Evolutionary conservation across 2,329 filamentous ascomycete genomes (phyloP), one percentile per base, ranked within the genome.

Genomic region (Atkinsonella texensis): DNA sequence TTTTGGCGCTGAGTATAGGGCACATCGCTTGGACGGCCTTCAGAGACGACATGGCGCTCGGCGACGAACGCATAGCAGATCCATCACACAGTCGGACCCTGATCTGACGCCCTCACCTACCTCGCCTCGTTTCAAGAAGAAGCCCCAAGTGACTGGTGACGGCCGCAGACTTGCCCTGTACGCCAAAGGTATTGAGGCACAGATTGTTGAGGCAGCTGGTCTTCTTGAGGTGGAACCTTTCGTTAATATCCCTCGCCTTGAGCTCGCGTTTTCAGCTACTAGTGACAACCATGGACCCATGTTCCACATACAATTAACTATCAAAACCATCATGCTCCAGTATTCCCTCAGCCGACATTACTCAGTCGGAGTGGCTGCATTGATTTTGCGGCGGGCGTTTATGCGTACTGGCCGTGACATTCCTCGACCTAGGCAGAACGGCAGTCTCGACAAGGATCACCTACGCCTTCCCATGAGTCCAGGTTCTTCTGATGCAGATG

Each of bases 301-400:
- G 6, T 87, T 96, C 62, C 89, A 97, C 62, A 70, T 97, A 43
- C 89, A 94, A 58, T 86, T 88, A 0, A 80, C 86, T 49, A 77
- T 93, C 18, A 85, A 85, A 58, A 88, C 86, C 6, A 70, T 98
- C 2, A 81, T 87, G 54, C 62, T 95, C 8, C 85, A 94, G 48
- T 97, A 97, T 63, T 98, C 94, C 0, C 77, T 98, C 0, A 95
- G 94, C 65, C 84, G 90, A 3, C 90, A 95, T 63, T 98, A 96
- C 63, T 85, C 90, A 0, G 76, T 94, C 28, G 87, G 89, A 1
- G 82, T 97, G 54, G 93, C 91, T 9, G 72, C 78, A 23, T 83
- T 83, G 63, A 87, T 94, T 2, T 66, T 98, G 23, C 76, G 77
- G 50, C 82, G 81, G 60, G 84, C 85, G 0, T 87, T 90, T 56